These are phyloP conservation scores for Sequoia sempervirens DNA, from an alignment of 75 land plant genomes.

Conservation along the genomic window DNA sequence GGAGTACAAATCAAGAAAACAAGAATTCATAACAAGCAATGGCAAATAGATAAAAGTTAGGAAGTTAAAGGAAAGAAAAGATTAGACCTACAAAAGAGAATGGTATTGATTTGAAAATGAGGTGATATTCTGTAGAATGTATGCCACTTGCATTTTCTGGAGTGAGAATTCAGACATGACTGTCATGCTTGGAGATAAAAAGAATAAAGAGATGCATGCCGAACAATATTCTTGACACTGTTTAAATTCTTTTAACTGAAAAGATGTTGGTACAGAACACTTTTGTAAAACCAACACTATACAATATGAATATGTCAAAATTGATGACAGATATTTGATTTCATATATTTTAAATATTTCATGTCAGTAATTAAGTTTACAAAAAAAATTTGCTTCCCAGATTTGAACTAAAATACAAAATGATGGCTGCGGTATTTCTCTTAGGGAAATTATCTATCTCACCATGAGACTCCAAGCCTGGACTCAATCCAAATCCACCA, in stretches of 20 bases:
- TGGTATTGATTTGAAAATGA: not conserved
- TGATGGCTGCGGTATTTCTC: not conserved
- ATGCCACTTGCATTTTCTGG: not conserved
- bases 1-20: not conserved
- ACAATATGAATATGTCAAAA: not conserved
- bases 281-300: not conserved
- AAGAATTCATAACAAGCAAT: not conserved
- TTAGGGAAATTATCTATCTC: slow-evolving; percentile 15
- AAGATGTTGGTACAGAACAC: not conserved
- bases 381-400: not conserved
- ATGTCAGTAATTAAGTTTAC: not conserved
- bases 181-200: not conserved
- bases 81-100: not conserved
- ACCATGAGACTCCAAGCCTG: slow-evolving; percentile 98
- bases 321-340: not conserved
- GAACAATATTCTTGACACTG: not conserved
- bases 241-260: not conserved
- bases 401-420: not conserved
- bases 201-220: not conserved
- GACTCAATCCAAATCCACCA: slow-evolving; percentile 89
- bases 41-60: not conserved
- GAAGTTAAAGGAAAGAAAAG: not conserved
- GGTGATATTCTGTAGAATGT: not conserved
- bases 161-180: not conserved
- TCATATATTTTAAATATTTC: not conserved